Evolutionary conservation across 139 green algal genomes (phyloP).

Genomic region (Spirogloea muscicola): DNA sequence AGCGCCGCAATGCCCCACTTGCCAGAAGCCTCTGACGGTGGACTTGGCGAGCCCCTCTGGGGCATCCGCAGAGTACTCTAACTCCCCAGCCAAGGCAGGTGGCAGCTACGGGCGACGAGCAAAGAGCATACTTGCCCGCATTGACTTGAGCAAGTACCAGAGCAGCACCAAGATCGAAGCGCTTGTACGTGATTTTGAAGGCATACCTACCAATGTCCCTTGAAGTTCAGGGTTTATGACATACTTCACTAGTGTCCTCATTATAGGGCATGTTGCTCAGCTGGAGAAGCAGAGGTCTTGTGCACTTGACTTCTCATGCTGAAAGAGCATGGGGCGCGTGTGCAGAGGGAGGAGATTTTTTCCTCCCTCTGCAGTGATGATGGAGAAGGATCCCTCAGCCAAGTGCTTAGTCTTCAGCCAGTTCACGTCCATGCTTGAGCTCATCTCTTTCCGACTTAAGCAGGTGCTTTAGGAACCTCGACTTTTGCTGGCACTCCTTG

Average conservation of each 20-base stretch:
- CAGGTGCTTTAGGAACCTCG: too few species aligned
- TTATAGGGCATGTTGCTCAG: too few species aligned
- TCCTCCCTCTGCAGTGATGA: constrained; percentile 30
- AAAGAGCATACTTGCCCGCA: constrained; percentile 71
- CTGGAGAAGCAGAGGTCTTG: too few species aligned
- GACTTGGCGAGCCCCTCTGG: constrained; percentile 52
- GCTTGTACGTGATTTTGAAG: too few species aligned
- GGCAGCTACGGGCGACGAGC: background rate
- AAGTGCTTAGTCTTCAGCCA: constrained; percentile 91
- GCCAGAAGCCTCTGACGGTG: constrained; percentile 67
- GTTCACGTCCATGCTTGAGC: constrained; percentile 92
- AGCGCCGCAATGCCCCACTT: constrained; percentile 64
- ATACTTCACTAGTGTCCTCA: too few species aligned
- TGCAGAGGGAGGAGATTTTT: constrained; percentile 44
- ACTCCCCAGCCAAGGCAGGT: background rate
- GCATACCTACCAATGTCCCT: too few species aligned
- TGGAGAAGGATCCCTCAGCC: constrained; percentile 59
- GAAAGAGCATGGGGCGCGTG: too few species aligned
- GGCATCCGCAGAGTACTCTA: background rate
- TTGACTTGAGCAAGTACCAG: constrained; percentile 70
- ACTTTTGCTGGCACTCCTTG: too few species aligned
- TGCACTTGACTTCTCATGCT: too few species aligned
- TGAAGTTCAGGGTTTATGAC: too few species aligned
- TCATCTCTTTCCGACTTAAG: constrained; percentile 74
- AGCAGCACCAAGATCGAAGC: constrained; percentile 91